Conservation (phyloP, 306 rosid genomes). For the Trifolium subterraneum region DNA sequence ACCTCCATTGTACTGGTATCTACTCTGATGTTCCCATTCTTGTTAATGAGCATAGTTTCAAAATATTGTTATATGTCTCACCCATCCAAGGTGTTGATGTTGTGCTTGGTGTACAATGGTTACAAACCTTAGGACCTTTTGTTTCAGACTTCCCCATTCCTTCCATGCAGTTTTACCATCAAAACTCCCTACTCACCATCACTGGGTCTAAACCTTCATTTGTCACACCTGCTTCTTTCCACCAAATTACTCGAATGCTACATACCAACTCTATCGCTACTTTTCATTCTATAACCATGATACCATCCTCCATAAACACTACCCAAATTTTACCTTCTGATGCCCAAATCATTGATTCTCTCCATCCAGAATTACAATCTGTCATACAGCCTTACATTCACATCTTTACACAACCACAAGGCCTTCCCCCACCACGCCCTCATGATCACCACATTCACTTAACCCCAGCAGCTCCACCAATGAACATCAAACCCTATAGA, state of each 20-base stretch:
- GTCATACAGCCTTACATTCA: not conserved
- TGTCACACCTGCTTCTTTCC: rapidly evolving
- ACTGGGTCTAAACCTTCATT: rapidly evolving
- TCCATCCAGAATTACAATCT: not conserved
- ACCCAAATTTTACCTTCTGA: too few species aligned
- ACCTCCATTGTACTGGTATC: not conserved
- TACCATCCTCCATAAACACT: too few species aligned
- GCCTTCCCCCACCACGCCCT: not conserved
- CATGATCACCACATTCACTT: not conserved
- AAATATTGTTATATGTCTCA: not conserved
- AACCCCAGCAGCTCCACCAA: not conserved
- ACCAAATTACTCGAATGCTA: not conserved
- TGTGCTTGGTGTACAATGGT: not conserved
- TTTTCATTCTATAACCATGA: too few species aligned
- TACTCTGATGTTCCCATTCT: not conserved
- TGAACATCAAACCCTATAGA: not conserved
- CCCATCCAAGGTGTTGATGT: not conserved
- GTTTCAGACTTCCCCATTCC: not conserved
- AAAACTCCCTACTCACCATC: rapidly evolving
- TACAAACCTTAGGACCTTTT: not conserved
- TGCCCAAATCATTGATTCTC: too few species aligned
- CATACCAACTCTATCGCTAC: too few species aligned
- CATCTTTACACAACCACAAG: not conserved
- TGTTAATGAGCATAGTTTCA: too few species aligned
- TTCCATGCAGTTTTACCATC: not conserved